phyloP scores from a whole-genome alignment of 1,284 basidiomycete species.

The Cutaneotrichosporon curvatum region DNA sequence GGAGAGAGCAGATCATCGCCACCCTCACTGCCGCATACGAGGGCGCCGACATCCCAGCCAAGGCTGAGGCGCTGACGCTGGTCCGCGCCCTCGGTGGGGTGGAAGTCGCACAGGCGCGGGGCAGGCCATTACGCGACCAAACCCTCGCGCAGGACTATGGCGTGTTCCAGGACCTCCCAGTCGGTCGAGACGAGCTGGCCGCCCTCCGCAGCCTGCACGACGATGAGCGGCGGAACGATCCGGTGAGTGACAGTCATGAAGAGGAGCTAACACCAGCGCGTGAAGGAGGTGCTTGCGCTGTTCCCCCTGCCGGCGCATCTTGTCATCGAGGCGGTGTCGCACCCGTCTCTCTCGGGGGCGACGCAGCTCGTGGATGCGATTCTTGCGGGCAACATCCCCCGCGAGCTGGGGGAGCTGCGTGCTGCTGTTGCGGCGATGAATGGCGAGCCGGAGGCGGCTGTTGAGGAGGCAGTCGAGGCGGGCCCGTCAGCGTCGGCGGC shows the following conservation, averaged over 20 bases:
- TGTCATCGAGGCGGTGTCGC: slow-evolving; percentile 36
- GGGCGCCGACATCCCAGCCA: slow-evolving; percentile 9
- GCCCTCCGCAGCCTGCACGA: slow-evolving; percentile 15
- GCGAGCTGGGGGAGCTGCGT: slow-evolving; percentile 31
- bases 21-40: slow-evolving; percentile 22
- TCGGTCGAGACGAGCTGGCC: slow-evolving; percentile 5
- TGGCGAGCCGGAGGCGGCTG: neutral
- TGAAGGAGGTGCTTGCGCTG: slow-evolving; percentile 24
- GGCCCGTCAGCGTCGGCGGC: neutral
- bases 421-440: slow-evolving; percentile 9
- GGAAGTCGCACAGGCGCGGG: neutral
- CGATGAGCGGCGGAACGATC: slow-evolving; percentile 20
- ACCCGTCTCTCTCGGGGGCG: slow-evolving; percentile 33
- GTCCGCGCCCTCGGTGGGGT: slow-evolving; percentile 18
- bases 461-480: neutral
- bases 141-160: slow-evolving; percentile 16
- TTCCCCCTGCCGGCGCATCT: slow-evolving; percentile 42
- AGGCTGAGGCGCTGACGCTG: slow-evolving; percentile 24
- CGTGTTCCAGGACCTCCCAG: slow-evolving; percentile 7
- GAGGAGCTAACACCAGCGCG: slow-evolving; percentile 24
- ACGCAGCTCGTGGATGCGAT: slow-evolving; percentile 40
- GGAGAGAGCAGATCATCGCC: slow-evolving; percentile 15
- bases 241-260: slow-evolving; percentile 8
- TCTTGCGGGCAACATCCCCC: slow-evolving; percentile 32
- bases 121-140: slow-evolving; percentile 14